Evolutionary conservation across 1,284 basidiomycete species (phyloP), one percentile per base, ranked within the genome.

Genomic region (Butyriboletus appendiculatus): DNA sequence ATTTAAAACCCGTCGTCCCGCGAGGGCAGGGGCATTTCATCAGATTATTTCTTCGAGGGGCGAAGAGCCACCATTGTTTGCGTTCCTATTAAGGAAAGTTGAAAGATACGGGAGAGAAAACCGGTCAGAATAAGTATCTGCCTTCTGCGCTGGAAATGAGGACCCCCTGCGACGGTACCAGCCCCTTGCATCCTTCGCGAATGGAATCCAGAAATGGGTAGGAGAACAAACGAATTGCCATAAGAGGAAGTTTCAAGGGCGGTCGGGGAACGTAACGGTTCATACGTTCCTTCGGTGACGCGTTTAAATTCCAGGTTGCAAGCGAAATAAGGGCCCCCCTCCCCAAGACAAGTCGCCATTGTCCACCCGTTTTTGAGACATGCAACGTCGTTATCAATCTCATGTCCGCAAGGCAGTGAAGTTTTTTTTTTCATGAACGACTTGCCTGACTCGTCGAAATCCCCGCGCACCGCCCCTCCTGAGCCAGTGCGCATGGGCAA

Each of bases 161-260:
- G 62, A 52, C 47, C 45, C 42, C 62, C 56, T 62, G 67, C 68
- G 68, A 65, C 58, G 56, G 56, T 52, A n/a, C n/a, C n/a, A 56
- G 57, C 55, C 59, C 41, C 53, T 59, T 45, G 28, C 55, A 53
- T 52, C 62, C 67, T 62, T 62, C 65, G 58, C 62, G 70, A 64
- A 12, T 64, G 59, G 55, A 57, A 47, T 51, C 71, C 72, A 56
- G 64, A 70, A 61, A 73, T 61, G 59, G 68, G 52, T 12, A 45
- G 62, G 47, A 66, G 70, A 75, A 81, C 79, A 81, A 81, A 79
- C 78, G 78, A 68, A 70, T 70, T 68, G 69, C 80, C 76, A 73
- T 70, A 81, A 77, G 62, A 70, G 80, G 80, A 72, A 81, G 70
- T 76, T 77, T 80, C 69, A 81, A 81, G 78, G 78, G 72, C 51